Evolutionary conservation across 2,329 filamentous ascomycete species (phyloP), one percentile per base, ranked within the genome.

Genomic region (Sclerotinia subarctica): DNA sequence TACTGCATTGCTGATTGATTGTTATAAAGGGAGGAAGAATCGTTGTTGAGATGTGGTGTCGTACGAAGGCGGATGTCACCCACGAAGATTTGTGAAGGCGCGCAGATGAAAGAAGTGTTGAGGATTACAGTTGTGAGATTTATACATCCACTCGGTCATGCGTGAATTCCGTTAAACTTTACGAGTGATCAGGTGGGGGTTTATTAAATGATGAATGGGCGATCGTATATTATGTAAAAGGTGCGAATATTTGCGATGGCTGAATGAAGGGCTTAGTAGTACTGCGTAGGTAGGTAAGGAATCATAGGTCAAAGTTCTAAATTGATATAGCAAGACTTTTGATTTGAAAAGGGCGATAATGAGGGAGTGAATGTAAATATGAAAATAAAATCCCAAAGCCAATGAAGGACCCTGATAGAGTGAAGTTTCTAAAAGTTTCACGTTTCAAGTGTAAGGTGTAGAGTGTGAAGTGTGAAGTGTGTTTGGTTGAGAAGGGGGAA

Each of bases 1-100:
- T 98, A 98, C 85, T 98, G 94, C 95, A 98, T 98, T 71, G 79
- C 71, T 70, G 44, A 21, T 32, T 29, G 26, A n/a, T 53, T 52
- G 15, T 8, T 35, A 29, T 42, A 24, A 35, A n/a, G 46, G 24
- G 46, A 49, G 46, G 11, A 0, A 19, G 11, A 0, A 19, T 10
- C 6, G 47, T 60, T 53, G 64, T 44, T 62, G 46, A n/a, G 64
- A 44, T 53, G 19, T 53, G 35, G 56, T n/a, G 56, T 62, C 35
- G n/a, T 15, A 67, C 46, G 32, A 42, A 62, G 64, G 56, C 54
- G 64, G 29, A 67, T 67, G 35, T 62, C 46, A 46, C 49, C 56
- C 29, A 59, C 24, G 26, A 32, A 60, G 54, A 26, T 47, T 56
- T 42, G 46, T 42, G 26, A 42, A 38, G 44, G 44, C 64, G 64